A percentile compares a stretch with the other conserved stretches of the same genome.
These are phyloP conservation scores for Aspergillus quadricinctus DNA, from an alignment of 2,329 filamentous ascomycete genomes.

Conservation along the genomic window DNA sequence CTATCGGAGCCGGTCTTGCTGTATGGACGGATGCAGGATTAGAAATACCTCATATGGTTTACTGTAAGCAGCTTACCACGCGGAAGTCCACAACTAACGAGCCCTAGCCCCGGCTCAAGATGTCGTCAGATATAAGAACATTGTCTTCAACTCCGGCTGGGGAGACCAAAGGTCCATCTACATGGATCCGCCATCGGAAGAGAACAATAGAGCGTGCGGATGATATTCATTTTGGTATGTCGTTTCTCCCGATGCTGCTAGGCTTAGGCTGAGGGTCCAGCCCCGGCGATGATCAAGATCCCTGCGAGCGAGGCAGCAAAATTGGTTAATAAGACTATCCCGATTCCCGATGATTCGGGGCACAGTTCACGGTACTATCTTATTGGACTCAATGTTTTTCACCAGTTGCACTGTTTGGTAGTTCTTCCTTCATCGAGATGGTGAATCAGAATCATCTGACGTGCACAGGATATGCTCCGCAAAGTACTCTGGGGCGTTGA, in stretches of 20 bases:
- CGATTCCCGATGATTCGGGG: slow-evolving; percentile 7
- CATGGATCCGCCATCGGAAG: slow-evolving; percentile 6
- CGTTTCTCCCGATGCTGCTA: no score
- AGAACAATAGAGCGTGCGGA: slow-evolving; percentile 9
- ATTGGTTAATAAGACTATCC: slow-evolving; percentile 9
- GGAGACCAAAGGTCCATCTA: slow-evolving; percentile 2
- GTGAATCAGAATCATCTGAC: not conserved
- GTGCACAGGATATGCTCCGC: not conserved
- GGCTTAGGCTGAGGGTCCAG: not conserved
- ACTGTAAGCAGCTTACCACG: not conserved
- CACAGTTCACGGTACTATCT: slow-evolving; percentile 8
- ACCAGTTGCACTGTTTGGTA: slow-evolving; percentile 24
- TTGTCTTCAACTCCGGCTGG: slow-evolving; percentile 6
- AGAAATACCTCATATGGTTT: not conserved
- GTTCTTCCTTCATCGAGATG: not conserved
- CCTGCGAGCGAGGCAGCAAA: slow-evolving; percentile 2
- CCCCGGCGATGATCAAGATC: slow-evolving; percentile 7
- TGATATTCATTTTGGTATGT: slow-evolving; percentile 6
- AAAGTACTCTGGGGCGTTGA: not conserved
- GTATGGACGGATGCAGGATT: no score
- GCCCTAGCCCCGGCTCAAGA: slow-evolving; percentile 8
- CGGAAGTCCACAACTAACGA: no score
- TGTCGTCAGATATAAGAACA: slow-evolving; percentile 6
- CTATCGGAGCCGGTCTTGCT: no score
- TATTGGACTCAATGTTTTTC: slow-evolving; percentile 11